phyloP scores from a whole-genome alignment of 768 basidiomycete species.

The Neoboletus brunneissimus region DNA sequence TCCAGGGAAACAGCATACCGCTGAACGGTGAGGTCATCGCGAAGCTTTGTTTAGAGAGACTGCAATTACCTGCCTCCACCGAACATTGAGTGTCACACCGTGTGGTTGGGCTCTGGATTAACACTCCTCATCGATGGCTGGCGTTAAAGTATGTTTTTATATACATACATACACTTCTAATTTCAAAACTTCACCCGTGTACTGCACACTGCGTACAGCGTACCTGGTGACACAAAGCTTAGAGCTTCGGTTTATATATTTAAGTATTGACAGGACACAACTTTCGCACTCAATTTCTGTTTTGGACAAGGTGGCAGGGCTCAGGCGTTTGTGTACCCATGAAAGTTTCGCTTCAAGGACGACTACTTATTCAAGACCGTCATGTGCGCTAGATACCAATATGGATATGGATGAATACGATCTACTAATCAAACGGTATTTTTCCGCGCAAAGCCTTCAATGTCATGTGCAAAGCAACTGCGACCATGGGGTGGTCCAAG shows the following conservation, averaged over 20 bases:
- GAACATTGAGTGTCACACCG: no score
- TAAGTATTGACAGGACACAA: background rate
- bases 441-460: conserved; percentile 4
- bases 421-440: conserved; percentile 5
- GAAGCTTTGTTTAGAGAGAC: no score
- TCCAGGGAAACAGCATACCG: conserved; percentile 41
- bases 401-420: conserved; percentile 5
- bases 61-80: no score
- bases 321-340: no score
- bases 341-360: background rate
- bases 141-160: background rate
- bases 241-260: background rate
- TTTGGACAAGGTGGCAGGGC: background rate
- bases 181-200: background rate
- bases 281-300: background rate
- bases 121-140: no score
- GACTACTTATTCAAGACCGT: background rate
- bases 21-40: conserved; percentile 9
- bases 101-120: background rate
- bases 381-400: background rate
- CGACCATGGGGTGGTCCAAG: background rate
- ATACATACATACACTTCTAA: background rate
- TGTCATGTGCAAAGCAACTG: background rate
- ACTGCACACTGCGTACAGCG: background rate
- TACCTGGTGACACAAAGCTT: background rate